These are phyloP conservation scores for Leishmania turanica DNA, from an alignment of 208 protist genomes.

Conservation along the genomic window DNA sequence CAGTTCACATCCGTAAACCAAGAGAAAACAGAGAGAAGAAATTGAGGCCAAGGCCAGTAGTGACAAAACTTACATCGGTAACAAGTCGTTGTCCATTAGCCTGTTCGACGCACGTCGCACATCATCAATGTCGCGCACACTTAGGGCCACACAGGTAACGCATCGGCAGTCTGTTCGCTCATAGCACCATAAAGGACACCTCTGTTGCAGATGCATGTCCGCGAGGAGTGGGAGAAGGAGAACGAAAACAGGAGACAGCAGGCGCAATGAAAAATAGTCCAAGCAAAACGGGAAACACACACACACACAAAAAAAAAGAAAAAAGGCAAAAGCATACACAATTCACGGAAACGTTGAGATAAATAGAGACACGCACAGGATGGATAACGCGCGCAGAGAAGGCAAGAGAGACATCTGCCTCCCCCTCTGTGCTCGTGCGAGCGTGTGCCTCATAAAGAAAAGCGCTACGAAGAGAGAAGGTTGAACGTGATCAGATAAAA, in stretches of 20 bases:
- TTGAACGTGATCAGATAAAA: neutral
- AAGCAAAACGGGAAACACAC: neutral
- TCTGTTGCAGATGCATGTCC: neutral
- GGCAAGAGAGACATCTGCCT: neutral
- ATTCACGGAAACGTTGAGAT: neutral
- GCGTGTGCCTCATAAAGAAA: neutral
- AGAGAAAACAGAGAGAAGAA: neutral
- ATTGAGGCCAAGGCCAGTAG: neutral
- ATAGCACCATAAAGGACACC: neutral
- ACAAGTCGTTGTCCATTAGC: neutral
- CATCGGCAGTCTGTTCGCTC: neutral
- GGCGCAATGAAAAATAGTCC: neutral
- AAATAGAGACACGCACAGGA: neutral
- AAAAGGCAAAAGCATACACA: neutral
- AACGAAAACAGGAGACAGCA: neutral
- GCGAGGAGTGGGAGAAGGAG: neutral
- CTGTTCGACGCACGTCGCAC: neutral
- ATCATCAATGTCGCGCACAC: neutral
- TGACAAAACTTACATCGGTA: neutral
- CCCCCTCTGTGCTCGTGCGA: neutral
- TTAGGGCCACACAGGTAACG: neutral
- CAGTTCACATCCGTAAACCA: neutral
- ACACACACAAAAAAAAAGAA: neutral
- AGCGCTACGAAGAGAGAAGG: neutral
- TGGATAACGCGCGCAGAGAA: neutral